These are phyloP conservation scores for Trichophyton rubrum DNA, from an alignment of 2,329 filamentous ascomycete species.

Conservation along the genomic window DNA sequence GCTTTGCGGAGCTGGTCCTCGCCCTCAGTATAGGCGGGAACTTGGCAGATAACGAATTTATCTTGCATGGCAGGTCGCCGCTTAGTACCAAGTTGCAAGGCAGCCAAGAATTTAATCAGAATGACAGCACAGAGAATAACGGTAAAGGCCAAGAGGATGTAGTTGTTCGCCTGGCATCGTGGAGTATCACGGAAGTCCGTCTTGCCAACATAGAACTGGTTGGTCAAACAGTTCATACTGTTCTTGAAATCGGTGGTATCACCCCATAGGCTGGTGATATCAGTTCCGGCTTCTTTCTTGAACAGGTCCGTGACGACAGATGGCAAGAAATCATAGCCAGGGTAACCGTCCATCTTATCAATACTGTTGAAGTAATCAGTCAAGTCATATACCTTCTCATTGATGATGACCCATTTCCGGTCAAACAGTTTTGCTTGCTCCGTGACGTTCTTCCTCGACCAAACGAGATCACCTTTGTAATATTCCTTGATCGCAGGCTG, in stretches of 20 bases:
- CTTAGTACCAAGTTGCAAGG: slow-evolving; percentile 87
- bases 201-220: slow-evolving; percentile 69
- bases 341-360: slow-evolving; percentile 42
- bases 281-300: slow-evolving; percentile 61
- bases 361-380: slow-evolving; percentile 82
- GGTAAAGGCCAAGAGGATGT: slow-evolving; percentile 77
- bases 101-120: slow-evolving; percentile 76
- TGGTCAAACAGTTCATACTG: slow-evolving; percentile 68
- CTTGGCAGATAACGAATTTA: slow-evolving; percentile 97
- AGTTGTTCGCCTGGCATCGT: slow-evolving; percentile 79
- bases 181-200: slow-evolving; percentile 70
- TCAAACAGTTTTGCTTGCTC: slow-evolving; percentile 53
- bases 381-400: slow-evolving; percentile 70
- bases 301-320: slow-evolving; percentile 53
- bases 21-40: slow-evolving; percentile 94
- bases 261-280: slow-evolving; percentile 59
- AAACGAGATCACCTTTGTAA: slow-evolving; percentile 78
- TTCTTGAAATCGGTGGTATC: slow-evolving; percentile 42
- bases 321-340: slow-evolving; percentile 61
- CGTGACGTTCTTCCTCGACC: slow-evolving; percentile 46
- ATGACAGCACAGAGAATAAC: slow-evolving; percentile 71
- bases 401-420: slow-evolving; percentile 68
- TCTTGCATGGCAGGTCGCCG: slow-evolving; percentile 80
- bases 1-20: slow-evolving; percentile 90
- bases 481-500: slow-evolving; percentile 69